Percentiles rank a stretch among this genome's conserved stretches.
Conservation (phyloP, 2,329 filamentous ascomycete genomes). For the Fusarium phyllophilum region DNA sequence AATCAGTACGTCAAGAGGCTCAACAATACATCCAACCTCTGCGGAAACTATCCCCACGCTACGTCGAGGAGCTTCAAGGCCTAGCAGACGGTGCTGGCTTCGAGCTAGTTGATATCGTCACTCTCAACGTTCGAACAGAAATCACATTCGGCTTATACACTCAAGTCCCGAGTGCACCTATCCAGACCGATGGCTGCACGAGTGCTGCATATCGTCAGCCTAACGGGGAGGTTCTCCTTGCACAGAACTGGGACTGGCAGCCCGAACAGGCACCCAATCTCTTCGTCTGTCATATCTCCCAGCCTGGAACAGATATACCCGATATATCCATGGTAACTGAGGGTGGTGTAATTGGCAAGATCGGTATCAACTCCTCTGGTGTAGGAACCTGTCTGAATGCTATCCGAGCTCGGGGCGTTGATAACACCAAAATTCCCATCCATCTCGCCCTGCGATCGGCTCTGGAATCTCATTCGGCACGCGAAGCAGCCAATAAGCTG, state of each 20-base stretch:
- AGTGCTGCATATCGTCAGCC: slow-evolving; percentile 57
- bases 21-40: slow-evolving; percentile 21
- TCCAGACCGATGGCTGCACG: slow-evolving; percentile 64
- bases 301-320: slow-evolving; percentile 51
- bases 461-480: slow-evolving; percentile 57
- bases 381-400: slow-evolving; percentile 72
- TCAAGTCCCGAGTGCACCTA: neutral
- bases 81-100: slow-evolving; percentile 62
- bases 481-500: slow-evolving; percentile 6
- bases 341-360: slow-evolving; percentile 71
- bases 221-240: slow-evolving; percentile 50
- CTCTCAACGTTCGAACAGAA: slow-evolving; percentile 57
- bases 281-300: slow-evolving; percentile 57
- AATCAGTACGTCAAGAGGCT: slow-evolving; percentile 19
- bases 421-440: slow-evolving; percentile 62
- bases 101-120: slow-evolving; percentile 62
- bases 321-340: slow-evolving; percentile 67
- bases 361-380: slow-evolving; percentile 68
- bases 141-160: slow-evolving; percentile 61
- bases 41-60: neutral
- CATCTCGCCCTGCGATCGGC: slow-evolving; percentile 68
- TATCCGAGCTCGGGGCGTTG: slow-evolving; percentile 66
- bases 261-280: slow-evolving; percentile 62
- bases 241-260: slow-evolving; percentile 71
- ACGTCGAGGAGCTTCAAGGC: slow-evolving; percentile 57